Evolutionary conservation across 2,329 filamentous ascomycete genomes (phyloP).

Genomic region (Didymella segeticola): DNA sequence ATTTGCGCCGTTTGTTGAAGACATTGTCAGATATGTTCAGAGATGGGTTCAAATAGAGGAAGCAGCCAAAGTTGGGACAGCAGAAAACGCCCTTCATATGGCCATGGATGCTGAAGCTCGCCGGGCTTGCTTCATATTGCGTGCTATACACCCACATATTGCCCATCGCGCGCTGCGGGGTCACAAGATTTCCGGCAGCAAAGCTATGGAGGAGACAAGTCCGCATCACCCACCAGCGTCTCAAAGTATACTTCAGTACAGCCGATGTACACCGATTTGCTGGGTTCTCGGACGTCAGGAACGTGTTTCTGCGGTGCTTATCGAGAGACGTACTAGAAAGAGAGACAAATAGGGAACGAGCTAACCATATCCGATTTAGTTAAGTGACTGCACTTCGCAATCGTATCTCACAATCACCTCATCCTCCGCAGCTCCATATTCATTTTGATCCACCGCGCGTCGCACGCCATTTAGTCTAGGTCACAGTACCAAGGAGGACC

Average conservation of each 20-base stretch:
- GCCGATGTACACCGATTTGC: slow-evolving; percentile 11
- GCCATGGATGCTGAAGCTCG: no score
- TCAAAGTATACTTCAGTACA: background rate
- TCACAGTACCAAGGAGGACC: background rate
- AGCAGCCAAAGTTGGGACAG: background rate
- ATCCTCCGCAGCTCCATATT: background rate
- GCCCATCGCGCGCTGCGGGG: slow-evolving; percentile 1
- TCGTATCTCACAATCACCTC: slow-evolving; percentile 11
- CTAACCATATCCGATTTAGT: slow-evolving; percentile 1
- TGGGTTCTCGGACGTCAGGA: background rate
- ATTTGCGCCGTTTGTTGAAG: slow-evolving; percentile 21
- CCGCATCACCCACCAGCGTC: background rate
- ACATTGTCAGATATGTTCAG: slow-evolving; percentile 3
- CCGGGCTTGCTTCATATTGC: slow-evolving; percentile 15
- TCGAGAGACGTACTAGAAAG: background rate
- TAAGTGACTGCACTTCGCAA: background rate
- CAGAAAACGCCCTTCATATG: background rate
- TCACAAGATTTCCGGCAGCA: background rate
- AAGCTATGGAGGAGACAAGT: background rate
- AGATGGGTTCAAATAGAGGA: background rate
- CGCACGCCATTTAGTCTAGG: no score
- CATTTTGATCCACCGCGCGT: background rate
- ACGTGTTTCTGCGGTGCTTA: background rate
- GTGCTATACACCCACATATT: slow-evolving; percentile 11
- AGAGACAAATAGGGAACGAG: background rate